A percentile compares a stretch with the other conserved stretches of the same genome.
phyloP scores from a whole-genome alignment of 139 green algal genomes.

The Chlamydomonas applanata region DNA sequence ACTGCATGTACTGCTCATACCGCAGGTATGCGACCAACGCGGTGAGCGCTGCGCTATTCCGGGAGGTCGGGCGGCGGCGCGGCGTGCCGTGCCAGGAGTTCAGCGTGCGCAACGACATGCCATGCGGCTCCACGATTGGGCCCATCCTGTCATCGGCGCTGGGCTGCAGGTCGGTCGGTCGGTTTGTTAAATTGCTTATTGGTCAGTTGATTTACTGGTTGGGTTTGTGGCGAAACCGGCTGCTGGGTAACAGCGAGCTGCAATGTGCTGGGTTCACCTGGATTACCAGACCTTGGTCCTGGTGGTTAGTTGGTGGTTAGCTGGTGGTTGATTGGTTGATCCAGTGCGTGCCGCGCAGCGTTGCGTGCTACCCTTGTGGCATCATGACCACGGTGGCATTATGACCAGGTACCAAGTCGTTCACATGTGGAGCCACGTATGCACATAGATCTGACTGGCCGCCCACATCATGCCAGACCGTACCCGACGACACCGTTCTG shows the following conservation, averaged over 20 bases:
- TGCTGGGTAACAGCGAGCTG: neutral
- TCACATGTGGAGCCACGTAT: too few relatives aligned
- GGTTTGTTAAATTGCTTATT: neutral
- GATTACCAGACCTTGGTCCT: neutral
- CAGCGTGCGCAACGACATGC: conserved; percentile 93
- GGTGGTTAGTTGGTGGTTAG: too few relatives aligned
- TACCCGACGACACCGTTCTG: too few relatives aligned
- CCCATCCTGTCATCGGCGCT: conserved; percentile 85
- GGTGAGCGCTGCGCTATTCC: conserved; percentile 75
- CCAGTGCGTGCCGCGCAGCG: too few relatives aligned
- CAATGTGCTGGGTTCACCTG: neutral
- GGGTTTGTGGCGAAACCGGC: too few relatives aligned
- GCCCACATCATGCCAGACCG: too few relatives aligned
- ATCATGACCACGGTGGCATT: too few relatives aligned
- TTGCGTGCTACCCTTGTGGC: too few relatives aligned
- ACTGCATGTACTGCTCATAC: too few relatives aligned
- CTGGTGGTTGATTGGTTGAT: too few relatives aligned
- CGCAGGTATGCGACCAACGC: conserved; percentile 60
- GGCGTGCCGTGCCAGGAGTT: conserved; percentile 86
- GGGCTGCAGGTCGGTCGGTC: conserved; percentile 22
- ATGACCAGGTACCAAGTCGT: too few relatives aligned
- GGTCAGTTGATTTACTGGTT: neutral
- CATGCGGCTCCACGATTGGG: conserved; percentile 96
- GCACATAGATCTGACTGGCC: too few relatives aligned
- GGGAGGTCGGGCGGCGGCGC: conserved; percentile 52